Percentiles rank a stretch among this genome's conserved stretches.
phyloP scores from a whole-genome alignment of 2,329 filamentous ascomycete genomes.

The Aspergillus fischeri region DNA sequence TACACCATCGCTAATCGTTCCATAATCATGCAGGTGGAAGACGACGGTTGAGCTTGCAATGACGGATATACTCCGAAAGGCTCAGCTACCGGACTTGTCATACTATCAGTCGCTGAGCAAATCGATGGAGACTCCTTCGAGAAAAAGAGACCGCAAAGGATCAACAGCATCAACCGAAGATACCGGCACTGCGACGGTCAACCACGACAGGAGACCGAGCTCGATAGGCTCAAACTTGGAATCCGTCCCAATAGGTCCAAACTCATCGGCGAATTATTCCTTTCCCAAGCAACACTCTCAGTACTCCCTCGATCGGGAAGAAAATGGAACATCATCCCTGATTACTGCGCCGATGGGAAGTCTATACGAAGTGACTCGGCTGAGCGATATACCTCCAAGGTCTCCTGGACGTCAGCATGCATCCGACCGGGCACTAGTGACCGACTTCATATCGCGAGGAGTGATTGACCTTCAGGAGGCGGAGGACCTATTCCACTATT shows the following conservation, averaged over 20 bases:
- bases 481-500: conserved; percentile 40
- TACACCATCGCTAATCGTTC: conserved; percentile 8
- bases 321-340: conserved; percentile 32
- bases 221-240: conserved; percentile 11
- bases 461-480: conserved; percentile 42
- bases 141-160: conserved; percentile 28
- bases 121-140: conserved; percentile 26
- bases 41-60: conserved; percentile 36
- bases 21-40: conserved; percentile 29
- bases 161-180: conserved; percentile 33
- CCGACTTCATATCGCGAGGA: conserved; percentile 51
- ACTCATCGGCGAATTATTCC: conserved; percentile 17
- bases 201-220: conserved; percentile 14
- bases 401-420: conserved; percentile 29
- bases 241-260: conserved; percentile 12
- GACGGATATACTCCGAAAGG: conserved; percentile 35
- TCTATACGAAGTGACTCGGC: conserved; percentile 47
- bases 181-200: conserved; percentile 11
- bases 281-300: conserved; percentile 26
- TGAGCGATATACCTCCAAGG: conserved; percentile 34
- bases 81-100: conserved; percentile 34
- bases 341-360: conserved; percentile 46
- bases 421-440: conserved; percentile 32
- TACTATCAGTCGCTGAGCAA: conserved; percentile 33
- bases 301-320: conserved; percentile 35